Percentiles rank a stretch among this genome's conserved stretches.
Conservation (phyloP, 2,329 filamentous ascomycete genomes). For the Aphanoascus verrucosus region DNA sequence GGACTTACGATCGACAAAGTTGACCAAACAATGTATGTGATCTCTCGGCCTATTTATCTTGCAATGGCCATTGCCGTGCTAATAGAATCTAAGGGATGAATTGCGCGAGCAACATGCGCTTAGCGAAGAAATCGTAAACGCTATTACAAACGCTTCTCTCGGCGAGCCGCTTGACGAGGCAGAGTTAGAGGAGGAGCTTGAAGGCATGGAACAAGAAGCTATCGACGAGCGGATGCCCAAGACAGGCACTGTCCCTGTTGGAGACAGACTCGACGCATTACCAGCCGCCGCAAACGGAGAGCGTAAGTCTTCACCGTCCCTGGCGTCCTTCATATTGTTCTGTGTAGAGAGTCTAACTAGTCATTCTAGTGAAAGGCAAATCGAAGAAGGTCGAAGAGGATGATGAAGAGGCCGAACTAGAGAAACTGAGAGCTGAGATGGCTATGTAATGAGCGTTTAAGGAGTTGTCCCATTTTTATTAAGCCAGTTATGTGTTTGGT, state of each 20-base stretch:
- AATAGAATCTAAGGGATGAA: constrained; percentile 55
- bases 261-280: constrained; percentile 61
- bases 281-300: constrained; percentile 65
- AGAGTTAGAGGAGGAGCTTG: constrained; percentile 77
- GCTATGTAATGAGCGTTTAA: constrained; percentile 56
- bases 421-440: constrained; percentile 93
- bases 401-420: constrained; percentile 89
- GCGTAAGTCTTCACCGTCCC: constrained; percentile 46
- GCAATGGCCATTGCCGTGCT: background rate
- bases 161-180: constrained; percentile 68
- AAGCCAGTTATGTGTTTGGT: background rate
- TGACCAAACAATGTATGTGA: constrained; percentile 78
- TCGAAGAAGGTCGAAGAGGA: constrained; percentile 57
- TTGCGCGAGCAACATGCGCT: constrained; percentile 85
- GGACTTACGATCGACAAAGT: constrained; percentile 89
- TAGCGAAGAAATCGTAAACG: constrained; percentile 82
- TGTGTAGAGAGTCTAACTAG: background rate
- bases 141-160: constrained; percentile 62
- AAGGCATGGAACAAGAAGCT: constrained; percentile 77
- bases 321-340: constrained; percentile 7
- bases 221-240: constrained; percentile 90
- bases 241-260: constrained; percentile 72
- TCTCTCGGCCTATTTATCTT: background rate
- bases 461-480: background rate
- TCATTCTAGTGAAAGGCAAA: constrained; percentile 36